A percentile compares a stretch with the other conserved stretches of the same genome.
These are phyloP conservation scores for Alternaria longipes DNA, from an alignment of 2,329 filamentous ascomycete genomes.

Conservation along the genomic window DNA sequence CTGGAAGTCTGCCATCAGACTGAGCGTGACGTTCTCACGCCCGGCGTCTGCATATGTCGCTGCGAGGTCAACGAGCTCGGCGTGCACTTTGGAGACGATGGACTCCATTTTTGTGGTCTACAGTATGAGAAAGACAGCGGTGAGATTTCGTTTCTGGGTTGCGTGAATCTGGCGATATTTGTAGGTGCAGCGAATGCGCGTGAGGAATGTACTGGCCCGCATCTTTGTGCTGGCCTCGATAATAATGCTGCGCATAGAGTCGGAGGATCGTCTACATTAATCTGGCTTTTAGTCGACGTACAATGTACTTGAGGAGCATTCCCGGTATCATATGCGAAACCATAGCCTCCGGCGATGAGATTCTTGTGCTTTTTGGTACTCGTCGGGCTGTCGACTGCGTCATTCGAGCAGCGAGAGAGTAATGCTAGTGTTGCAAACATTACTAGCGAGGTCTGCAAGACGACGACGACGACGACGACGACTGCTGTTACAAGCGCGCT, in stretches of 20 bases:
- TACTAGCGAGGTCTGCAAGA: conserved; percentile 2
- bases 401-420: background rate
- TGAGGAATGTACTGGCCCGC: background rate
- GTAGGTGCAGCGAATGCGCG: background rate
- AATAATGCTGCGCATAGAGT: background rate
- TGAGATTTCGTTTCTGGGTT: background rate
- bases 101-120: background rate
- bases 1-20: conserved; percentile 9
- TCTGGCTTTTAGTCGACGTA: background rate
- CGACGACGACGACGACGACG: background rate
- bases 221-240: background rate
- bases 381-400: background rate
- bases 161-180: background rate
- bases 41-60: background rate
- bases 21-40: conserved; percentile 10
- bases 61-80: conserved; percentile 2
- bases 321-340: conserved; percentile 2
- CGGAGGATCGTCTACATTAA: background rate
- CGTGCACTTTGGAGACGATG: conserved; percentile 4
- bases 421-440: background rate
- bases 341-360: conserved; percentile 7
- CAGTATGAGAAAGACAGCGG: background rate
- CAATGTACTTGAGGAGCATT: conserved; percentile 9
- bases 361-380: conserved; percentile 11
- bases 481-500: background rate